phyloP scores from a whole-genome alignment of 768 basidiomycete species.

The Sporobolomyces roseus region DNA sequence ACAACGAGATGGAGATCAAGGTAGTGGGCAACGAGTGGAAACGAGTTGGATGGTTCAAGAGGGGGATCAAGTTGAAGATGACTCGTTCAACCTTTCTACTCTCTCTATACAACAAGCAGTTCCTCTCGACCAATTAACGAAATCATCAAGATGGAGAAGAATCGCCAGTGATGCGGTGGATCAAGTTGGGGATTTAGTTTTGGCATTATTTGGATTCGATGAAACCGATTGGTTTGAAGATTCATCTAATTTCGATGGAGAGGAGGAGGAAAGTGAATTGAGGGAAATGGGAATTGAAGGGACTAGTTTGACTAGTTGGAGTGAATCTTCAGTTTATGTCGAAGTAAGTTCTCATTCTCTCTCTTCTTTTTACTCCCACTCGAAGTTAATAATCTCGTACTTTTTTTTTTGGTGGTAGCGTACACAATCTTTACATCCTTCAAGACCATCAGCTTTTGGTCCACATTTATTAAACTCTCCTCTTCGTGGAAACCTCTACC shows the following conservation, averaged over 20 bases:
- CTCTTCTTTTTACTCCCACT: neutral
- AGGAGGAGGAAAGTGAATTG: neutral
- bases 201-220: slow-evolving; percentile 28
- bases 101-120: neutral
- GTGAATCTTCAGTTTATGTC: slow-evolving; percentile 33
- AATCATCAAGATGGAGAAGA: no score
- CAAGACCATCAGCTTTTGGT: slow-evolving; percentile 38
- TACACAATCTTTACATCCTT: slow-evolving; percentile 32
- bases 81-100: neutral
- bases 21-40: no score
- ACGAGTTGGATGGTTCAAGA: no score
- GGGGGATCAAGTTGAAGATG: no score
- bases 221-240: slow-evolving; percentile 19
- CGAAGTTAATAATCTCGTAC: neutral
- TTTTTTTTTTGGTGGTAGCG: slow-evolving; percentile 20
- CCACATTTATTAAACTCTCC: slow-evolving; percentile 34
- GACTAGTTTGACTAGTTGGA: slow-evolving; percentile 29
- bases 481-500: slow-evolving; percentile 27
- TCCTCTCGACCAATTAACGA: neutral
- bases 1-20: no score
- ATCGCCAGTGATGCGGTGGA: neutral
- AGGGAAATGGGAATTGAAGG: slow-evolving; percentile 3
- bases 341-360: slow-evolving; percentile 17
- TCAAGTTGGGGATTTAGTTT: slow-evolving; percentile 15
- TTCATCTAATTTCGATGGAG: neutral